Evolutionary conservation across 169 alveolate species (phyloP), one percentile per base, ranked within the genome.

Genomic region (Nephromyces sp.): DNA sequence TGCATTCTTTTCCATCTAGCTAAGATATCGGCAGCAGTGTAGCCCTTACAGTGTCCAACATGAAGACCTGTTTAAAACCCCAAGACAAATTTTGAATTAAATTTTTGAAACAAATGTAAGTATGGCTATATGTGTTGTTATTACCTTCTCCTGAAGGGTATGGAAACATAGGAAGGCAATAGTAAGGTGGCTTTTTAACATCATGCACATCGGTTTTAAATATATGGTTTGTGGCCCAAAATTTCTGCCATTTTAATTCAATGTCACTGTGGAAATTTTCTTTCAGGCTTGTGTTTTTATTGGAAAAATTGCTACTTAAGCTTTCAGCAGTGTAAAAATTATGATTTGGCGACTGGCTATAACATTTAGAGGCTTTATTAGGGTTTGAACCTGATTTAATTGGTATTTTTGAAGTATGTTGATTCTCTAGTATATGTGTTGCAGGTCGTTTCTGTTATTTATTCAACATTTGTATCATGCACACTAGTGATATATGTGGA

Each of bases 31-130:
- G 91, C 79, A 24, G 84, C 89, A 0, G 97, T 87, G 81, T 92
- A 93, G 5, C 95, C 95, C 34, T 91, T 80, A 34, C 90, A 88
- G 74, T 93, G 98, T 1, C 98, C 98, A 43, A 93, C 89, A 66
- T 93, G 98, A 15, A 93, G 84, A 0, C 94, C 57, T 43, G n/a
- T 43, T 15, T 15, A 43, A 15, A 43, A 15, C 25, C 15, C 25
- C 15, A 43, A 43, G 57, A 15, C n/a, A 15, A 43, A 43, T 43
- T 43, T n/a, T n/a, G n/a, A n/a, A n/a, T n/a, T n/a, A n/a, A n/a
- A n/a, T n/a, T n/a, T n/a, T n/a, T n/a, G n/a, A 15, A 15, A 15
- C 25, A 43, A 43, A 43, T 43, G 57, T 43, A 15, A 15, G n/a
- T 43, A 15, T 15, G 15, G 57, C 57, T n/a, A 43, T 43, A 43